Conservation (phyloP, 495 filamentous ascomycete species). For the Aspergillus kassunensis region DNA sequence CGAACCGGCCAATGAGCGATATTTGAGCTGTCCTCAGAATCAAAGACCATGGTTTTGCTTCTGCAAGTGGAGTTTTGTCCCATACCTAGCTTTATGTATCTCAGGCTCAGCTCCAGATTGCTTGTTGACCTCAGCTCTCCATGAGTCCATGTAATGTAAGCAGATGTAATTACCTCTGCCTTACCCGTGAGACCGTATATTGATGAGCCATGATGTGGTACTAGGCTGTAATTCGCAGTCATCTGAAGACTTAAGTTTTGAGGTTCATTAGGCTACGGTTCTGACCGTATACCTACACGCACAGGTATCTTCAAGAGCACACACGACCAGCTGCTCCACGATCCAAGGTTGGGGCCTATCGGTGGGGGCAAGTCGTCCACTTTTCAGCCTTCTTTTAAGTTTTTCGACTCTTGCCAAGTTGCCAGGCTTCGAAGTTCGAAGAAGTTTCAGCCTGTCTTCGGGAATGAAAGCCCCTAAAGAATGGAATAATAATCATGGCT, state of each 20-base stretch:
- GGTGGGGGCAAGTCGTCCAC: slow-evolving; percentile 20
- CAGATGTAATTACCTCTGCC: slow-evolving; percentile 7
- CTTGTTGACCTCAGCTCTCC: background rate
- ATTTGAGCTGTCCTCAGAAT: no score
- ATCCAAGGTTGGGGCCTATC: slow-evolving; percentile 28
- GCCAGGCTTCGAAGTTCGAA: no score
- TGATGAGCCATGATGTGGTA: no score
- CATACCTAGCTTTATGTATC: background rate
- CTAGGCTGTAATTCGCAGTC: no score
- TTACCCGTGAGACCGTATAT: background rate
- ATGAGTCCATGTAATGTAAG: slow-evolving; percentile 9
- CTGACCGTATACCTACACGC: background rate
- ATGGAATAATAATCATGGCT: no score
- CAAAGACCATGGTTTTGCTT: slow-evolving; percentile 23
- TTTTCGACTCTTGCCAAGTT: slow-evolving; percentile 1
- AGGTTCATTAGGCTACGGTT: no score
- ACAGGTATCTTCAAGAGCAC: background rate
- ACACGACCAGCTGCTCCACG: slow-evolving; percentile 15
- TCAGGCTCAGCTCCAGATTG: background rate
- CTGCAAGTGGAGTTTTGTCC: slow-evolving; percentile 11
- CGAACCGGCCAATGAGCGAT: slow-evolving; percentile 19
- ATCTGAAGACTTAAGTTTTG: no score
- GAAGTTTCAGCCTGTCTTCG: no score
- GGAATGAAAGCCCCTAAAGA: background rate
- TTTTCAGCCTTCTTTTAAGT: slow-evolving; percentile 5